phyloP scores from a whole-genome alignment of 352 stramenopile genomes.

The Phytopythium litorale region DNA sequence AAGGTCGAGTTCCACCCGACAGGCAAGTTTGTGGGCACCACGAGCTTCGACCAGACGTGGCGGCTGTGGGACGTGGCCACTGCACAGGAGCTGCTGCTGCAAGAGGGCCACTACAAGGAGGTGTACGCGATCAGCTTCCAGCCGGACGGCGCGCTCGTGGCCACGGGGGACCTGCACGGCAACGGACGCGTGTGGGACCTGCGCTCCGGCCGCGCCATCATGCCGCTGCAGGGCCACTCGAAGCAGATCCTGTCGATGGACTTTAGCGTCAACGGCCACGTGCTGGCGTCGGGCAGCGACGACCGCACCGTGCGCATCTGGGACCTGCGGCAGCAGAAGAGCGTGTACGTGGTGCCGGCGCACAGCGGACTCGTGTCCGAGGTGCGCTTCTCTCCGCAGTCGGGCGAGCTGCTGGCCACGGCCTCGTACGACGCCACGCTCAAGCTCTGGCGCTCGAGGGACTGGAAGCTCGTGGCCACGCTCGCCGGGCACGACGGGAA shows the following conservation, averaged over 20 bases:
- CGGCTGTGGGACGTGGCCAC: conserved; percentile 97
- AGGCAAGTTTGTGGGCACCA: conserved; percentile 92
- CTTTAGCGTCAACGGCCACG: conserved; percentile 92
- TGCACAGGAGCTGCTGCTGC: conserved; percentile 89
- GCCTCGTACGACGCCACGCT: conserved; percentile 93
- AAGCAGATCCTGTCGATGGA: conserved; percentile 94
- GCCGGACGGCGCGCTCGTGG: conserved; percentile 89
- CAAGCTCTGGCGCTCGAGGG: conserved; percentile 93
- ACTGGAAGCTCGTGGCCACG: conserved; percentile 89
- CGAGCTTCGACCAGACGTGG: conserved; percentile 97
- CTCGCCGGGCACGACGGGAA: conserved; percentile 94
- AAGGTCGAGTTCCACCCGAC: conserved; percentile 94
- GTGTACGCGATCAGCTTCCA: conserved; percentile 96
- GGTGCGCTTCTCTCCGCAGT: conserved; percentile 79
- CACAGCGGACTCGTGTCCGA: conserved; percentile 95
- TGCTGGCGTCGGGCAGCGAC: conserved; percentile 93
- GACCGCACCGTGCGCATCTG: conserved; percentile 96
- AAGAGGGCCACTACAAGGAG: conserved; percentile 96
- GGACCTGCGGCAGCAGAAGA: conserved; percentile 92
- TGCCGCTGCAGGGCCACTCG: conserved; percentile 91
- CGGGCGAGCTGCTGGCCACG: conserved; percentile 87
- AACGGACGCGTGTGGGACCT: conserved; percentile 96
- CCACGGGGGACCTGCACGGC: conserved; percentile 94
- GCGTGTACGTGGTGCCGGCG: conserved; percentile 91
- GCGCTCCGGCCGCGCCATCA: conserved; percentile 91